Base-by-base conservation (phyloP, 345 rosid genomes). In the Boechera retrofracta region DNA sequence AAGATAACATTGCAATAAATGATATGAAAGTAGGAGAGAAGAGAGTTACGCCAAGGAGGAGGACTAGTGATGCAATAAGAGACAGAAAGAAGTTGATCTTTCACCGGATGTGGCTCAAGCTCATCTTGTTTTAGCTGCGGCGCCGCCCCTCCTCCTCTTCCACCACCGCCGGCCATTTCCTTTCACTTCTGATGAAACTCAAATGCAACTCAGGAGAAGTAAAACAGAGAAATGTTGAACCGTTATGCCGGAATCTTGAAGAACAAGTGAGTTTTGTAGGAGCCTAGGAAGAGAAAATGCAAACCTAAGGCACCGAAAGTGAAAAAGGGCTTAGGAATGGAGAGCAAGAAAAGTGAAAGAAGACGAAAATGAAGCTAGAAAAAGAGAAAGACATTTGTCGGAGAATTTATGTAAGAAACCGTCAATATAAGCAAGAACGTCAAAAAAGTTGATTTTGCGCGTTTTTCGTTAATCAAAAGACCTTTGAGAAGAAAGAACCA, bases 41-140 rank as follows among this genome's bases (percentile, higher is more conserved):
- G 24, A 59, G 16, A 21, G 88, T 24, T 80, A 95, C 99, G 99
- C 99, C 99, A 95, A 73, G 99, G 98, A 82, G 99, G 99, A 71
- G 98, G 99, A 69, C 99, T 95, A 5, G 96, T 85, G 66, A 88
- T 89, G 85, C 99, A 95, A 76, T 85, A 95, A 57, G 98, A 82
- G 72, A 92, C 73, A 53, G 60, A 80, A 52, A 97, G 80, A 56
- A 95, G 94, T 86, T 95, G 99, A 80, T 95, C 98, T 81, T 81
- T 95, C 42, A 60, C 89, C 7, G 97, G 96, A 83, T 95, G 99
- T 45, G 99, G 99, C 83, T 84, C 89, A 54, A 90, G 75, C 85
- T 91, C 99, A 57, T 95, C 92, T 65, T 87, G 97, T 76, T 92
- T 95, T 3, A 93, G 92, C 54, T 77, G 93, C 28, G 94, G 90